Conservation (phyloP, 1,284 basidiomycete species). For the Boletus mariae region DNA sequence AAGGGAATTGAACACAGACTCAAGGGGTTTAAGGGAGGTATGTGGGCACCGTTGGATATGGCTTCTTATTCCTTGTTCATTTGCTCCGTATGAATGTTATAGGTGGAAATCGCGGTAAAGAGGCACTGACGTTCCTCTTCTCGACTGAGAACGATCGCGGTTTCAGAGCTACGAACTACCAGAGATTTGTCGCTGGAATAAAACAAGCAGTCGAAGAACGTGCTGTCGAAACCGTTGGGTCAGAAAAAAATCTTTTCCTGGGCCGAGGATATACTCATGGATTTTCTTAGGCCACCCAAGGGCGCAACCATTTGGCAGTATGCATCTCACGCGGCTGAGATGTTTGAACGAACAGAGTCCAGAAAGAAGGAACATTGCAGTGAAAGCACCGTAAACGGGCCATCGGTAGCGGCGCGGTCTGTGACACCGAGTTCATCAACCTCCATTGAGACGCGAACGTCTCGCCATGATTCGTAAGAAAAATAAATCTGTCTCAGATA, state of each 20-base stretch:
- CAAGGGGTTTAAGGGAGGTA: conserved; percentile 25
- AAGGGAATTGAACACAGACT: conserved; percentile 10
- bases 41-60: not conserved
- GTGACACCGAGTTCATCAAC: conserved; percentile 20
- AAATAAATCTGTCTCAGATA: not conserved
- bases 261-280: not conserved
- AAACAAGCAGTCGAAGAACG: not conserved
- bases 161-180: conserved; percentile 24
- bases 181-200: conserved; percentile 17
- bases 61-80: not conserved
- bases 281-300: conserved; percentile 11
- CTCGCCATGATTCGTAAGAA: conserved; percentile 19
- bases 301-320: conserved; percentile 22
- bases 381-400: not conserved
- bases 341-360: conserved; percentile 16
- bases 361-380: not conserved
- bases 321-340: conserved; percentile 5
- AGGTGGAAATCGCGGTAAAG: conserved; percentile 18
- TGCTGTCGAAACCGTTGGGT: conserved; percentile 15
- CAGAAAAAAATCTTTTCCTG: conserved; percentile 4
- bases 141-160: conserved; percentile 17
- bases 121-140: conserved; percentile 20
- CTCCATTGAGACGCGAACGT: conserved; percentile 14
- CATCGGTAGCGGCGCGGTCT: conserved; percentile 6
- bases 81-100: not conserved